A percentile compares a stretch with the other conserved stretches of the same genome.
phyloP scores from a whole-genome alignment of 2,329 filamentous ascomycete genomes.

The Diplodia scrobiculata region DNA sequence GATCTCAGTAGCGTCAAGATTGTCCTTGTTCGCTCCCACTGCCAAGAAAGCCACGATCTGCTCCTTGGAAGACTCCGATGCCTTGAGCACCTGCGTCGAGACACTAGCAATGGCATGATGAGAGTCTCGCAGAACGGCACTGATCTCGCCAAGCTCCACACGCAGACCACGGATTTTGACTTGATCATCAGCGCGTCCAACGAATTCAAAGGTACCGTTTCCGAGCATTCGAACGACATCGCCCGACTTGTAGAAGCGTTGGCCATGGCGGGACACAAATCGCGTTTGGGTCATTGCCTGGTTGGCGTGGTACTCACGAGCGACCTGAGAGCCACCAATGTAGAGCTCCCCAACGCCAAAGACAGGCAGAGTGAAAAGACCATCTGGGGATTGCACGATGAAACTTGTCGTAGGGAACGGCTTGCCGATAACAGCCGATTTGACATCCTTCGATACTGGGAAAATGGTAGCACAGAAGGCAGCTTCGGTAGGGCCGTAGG shows the following conservation, averaged over 20 bases:
- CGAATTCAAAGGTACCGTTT: conserved; percentile 45
- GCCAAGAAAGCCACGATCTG: conserved; percentile 45
- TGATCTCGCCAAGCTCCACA: conserved; percentile 47
- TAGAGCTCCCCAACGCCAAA: conserved; percentile 51
- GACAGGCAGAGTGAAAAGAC: conserved; percentile 41
- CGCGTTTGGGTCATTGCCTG: conserved; percentile 38
- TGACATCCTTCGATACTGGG: conserved; percentile 37
- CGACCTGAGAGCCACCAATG: conserved; percentile 52
- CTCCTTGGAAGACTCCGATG: conserved; percentile 35
- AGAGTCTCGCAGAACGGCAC: conserved; percentile 36
- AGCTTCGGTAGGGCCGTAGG: conserved; percentile 50
- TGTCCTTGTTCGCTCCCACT: conserved; percentile 21
- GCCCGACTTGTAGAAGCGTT: conserved; percentile 45
- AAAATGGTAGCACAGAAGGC: conserved; percentile 52
- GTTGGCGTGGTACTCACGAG: conserved; percentile 49
- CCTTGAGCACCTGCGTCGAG: conserved; percentile 41
- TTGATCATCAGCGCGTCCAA: conserved; percentile 46
- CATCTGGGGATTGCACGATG: conserved; percentile 40
- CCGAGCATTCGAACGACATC: conserved; percentile 45
- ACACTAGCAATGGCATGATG: conserved; percentile 36
- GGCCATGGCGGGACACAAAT: conserved; percentile 39
- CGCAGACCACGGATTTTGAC: conserved; percentile 46
- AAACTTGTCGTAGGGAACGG: conserved; percentile 49
- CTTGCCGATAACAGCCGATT: conserved; percentile 47
- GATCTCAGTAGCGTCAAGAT: conserved; percentile 31